Evolutionary conservation across 2,329 filamentous ascomycete genomes (phyloP).

Genomic region (Colletotrichum tropicicola): DNA sequence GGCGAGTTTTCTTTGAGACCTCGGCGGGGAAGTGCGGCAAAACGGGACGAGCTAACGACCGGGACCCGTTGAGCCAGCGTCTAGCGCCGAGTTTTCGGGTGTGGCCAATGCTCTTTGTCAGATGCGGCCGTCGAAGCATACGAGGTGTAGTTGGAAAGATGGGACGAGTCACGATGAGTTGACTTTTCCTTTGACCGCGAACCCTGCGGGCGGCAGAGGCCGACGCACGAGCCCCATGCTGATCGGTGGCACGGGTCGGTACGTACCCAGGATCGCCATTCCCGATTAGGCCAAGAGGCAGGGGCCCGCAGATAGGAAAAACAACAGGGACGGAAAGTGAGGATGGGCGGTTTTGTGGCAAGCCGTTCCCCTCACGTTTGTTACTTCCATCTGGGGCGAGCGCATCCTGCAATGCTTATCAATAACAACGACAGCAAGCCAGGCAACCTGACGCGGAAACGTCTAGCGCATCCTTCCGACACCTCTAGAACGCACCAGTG

Average conservation of each 20-base stretch:
- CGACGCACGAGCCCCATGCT: not conserved
- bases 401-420: not conserved
- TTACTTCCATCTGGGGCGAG: not conserved
- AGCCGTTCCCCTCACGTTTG: not conserved
- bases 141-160: conserved; percentile 10
- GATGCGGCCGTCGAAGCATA: not conserved
- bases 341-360: not conserved
- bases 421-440: not conserved
- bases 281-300: not conserved
- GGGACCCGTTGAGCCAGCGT: not conserved
- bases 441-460: not conserved
- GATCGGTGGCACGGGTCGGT: not conserved
- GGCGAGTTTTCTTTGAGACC: not conserved
- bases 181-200: not conserved
- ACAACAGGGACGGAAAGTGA: not conserved
- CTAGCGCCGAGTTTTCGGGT: not conserved
- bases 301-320: not conserved
- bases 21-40: not conserved
- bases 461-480: not conserved
- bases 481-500: not conserved
- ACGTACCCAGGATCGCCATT: not conserved
- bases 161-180: conserved; percentile 18
- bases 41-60: not conserved
- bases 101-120: conserved; percentile 5
- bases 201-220: conserved; percentile 2